Conservation (phyloP, 2,329 filamentous ascomycete genomes). For the Dendrostoma leiphaemia region DNA sequence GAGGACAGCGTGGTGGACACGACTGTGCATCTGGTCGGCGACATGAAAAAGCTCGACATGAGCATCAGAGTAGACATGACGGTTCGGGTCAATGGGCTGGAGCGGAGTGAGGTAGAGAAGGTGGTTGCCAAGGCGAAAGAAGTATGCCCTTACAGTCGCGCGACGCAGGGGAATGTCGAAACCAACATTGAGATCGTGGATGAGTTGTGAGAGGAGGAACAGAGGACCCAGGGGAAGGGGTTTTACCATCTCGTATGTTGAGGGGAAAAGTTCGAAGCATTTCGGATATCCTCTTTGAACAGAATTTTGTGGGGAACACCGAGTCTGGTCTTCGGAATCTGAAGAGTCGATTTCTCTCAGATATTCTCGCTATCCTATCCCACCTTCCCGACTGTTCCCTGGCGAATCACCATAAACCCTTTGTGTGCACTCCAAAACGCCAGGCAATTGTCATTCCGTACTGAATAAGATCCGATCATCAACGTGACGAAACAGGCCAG, state of each 20-base stretch:
- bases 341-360: background rate
- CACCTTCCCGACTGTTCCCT: background rate
- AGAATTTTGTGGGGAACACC: too few species aligned
- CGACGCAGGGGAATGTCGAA: slow-evolving; percentile 26
- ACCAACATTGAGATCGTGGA: slow-evolving; percentile 25
- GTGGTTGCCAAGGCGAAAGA: slow-evolving; percentile 27
- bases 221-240: background rate
- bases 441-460: background rate
- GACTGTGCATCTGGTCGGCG: slow-evolving; percentile 42
- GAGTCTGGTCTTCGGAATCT: background rate
- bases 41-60: slow-evolving; percentile 42
- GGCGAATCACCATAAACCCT: background rate
- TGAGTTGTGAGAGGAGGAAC: slow-evolving; percentile 3
- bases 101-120: slow-evolving; percentile 24
- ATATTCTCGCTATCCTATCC: background rate
- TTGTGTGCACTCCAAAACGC: background rate
- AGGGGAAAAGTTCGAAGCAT: too few species aligned
- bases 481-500: background rate
- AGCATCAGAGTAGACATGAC: slow-evolving; percentile 42
- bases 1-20: slow-evolving; percentile 38
- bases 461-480: background rate
- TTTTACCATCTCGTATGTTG: background rate
- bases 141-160: slow-evolving; percentile 28
- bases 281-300: too few species aligned
- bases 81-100: slow-evolving; percentile 32